These are phyloP conservation scores for Metarhizium sp. DNA, from an alignment of 2,329 filamentous ascomycete genomes.

Conservation along the genomic window DNA sequence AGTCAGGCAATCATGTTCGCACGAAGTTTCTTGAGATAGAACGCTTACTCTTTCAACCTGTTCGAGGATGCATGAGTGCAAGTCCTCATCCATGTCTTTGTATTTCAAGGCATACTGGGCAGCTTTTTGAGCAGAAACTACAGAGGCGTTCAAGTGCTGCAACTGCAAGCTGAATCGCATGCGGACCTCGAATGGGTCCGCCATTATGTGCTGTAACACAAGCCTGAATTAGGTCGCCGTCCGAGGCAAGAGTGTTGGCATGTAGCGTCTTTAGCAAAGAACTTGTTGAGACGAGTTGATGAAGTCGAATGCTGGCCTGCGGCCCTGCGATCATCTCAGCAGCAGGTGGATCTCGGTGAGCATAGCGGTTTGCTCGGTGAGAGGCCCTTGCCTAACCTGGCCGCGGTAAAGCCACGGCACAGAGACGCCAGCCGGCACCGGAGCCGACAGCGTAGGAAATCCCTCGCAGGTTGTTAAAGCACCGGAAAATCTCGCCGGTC, in stretches of 20 bases:
- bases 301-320: neutral
- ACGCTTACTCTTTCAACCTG: conserved; percentile 68
- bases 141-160: conserved; percentile 82
- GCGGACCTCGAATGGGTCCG: conserved; percentile 93
- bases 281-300: neutral
- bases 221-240: neutral
- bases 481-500: conserved; percentile 3
- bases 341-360: conserved; percentile 3
- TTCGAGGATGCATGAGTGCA: conserved; percentile 95
- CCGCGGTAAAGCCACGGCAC: conserved; percentile 6
- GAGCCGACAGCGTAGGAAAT: neutral
- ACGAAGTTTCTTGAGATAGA: neutral
- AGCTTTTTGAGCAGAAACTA: conserved; percentile 82
- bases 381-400: neutral
- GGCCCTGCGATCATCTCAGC: neutral
- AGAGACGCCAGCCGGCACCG: neutral
- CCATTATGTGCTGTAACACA: conserved; percentile 27
- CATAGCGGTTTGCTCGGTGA: conserved; percentile 6
- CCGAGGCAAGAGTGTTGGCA: neutral
- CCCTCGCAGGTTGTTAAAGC: neutral
- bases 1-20: neutral
- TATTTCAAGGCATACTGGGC: conserved; percentile 93
- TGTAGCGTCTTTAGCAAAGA: neutral
- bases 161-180: conserved; percentile 92
- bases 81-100: conserved; percentile 89